Conservation (phyloP, 768 basidiomycete species). For the Coprinopsis marcescibilis region DNA sequence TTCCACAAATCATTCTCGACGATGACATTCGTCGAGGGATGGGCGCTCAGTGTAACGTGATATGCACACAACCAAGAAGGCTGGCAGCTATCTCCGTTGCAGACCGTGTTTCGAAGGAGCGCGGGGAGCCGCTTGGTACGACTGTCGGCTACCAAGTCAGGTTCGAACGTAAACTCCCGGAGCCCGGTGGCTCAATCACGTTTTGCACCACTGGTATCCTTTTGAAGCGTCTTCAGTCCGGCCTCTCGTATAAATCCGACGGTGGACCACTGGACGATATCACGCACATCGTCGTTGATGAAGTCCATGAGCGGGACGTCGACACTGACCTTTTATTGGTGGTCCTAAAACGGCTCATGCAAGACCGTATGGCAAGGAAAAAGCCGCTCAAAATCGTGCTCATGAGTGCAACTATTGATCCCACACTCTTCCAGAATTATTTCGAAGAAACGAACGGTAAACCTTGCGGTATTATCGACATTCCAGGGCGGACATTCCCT, state of each 20-base stretch:
- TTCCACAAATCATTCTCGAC: constrained; percentile 89
- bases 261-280: constrained; percentile 60
- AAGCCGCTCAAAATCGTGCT: constrained; percentile 81
- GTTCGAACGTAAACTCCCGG: constrained; percentile 77
- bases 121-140: constrained; percentile 64
- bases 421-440: constrained; percentile 82
- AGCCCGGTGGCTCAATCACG: constrained; percentile 77
- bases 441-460: constrained; percentile 59
- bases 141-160: constrained; percentile 90
- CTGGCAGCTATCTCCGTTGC: constrained; percentile 91
- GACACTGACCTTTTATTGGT: constrained; percentile 89
- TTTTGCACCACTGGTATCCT: constrained; percentile 94
- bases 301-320: constrained; percentile 93
- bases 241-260: constrained; percentile 40
- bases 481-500: constrained; percentile 91
- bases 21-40: constrained; percentile 71
- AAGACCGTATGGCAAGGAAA: constrained; percentile 61
- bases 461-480: constrained; percentile 66
- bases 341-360: constrained; percentile 78
- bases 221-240: constrained; percentile 77
- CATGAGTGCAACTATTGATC: constrained; percentile 96
- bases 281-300: constrained; percentile 90
- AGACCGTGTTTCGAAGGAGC: constrained; percentile 83
- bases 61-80: constrained; percentile 91
- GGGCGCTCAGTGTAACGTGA: constrained; percentile 80